Base-by-base conservation (phyloP, 257 asterid species). In the Parsonsia alboflavescens region DNA sequence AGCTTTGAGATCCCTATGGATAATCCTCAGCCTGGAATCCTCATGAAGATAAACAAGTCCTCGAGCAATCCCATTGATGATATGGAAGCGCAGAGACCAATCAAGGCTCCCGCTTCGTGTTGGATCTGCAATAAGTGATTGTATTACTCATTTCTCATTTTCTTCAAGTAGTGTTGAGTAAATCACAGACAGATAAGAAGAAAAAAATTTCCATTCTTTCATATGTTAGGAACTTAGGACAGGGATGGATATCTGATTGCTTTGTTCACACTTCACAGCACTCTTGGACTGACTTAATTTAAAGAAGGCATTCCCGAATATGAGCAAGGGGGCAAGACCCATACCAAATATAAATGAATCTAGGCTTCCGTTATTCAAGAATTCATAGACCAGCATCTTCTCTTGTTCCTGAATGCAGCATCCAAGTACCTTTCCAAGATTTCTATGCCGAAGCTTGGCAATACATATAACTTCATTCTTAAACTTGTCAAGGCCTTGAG, bases 371-470 rank as follows among this genome's bases (percentile, higher is more conserved):
- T 80, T 84, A 10, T 30, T 81, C 87, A 80, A 72, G 75, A 73
- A 84, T 70, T 84, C 87, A 28, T 84, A 84, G 28, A 84, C 53
- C 66, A 84, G 26, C 79, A 81, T 81, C 45, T 46, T 76, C 70
- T 50, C 81, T 80, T 42, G 46, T 75, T 69, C 83, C 54, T 78
- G 61, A 73, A 84, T 10, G 79, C 87, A 81, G 30, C 83, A 81
- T 21, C 87, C 85, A 1, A 81, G 53, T 58, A 84, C 83, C 78
- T 71, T 84, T 22, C 81, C 87, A 7, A 84, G 83, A 76, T 84
- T 84, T 57, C 85, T 77, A 59, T 81, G 87, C 80, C 81, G 85
- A 76, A 83, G 81, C 71, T 80, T 83, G 15, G 81, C 77, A 63
- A 80, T 83, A 52, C 75, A 80, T 64, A 44, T 71, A 21, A 54